phyloP scores from a whole-genome alignment of 2,329 filamentous ascomycete genomes.

The Pyrenochaeta sp. region DNA sequence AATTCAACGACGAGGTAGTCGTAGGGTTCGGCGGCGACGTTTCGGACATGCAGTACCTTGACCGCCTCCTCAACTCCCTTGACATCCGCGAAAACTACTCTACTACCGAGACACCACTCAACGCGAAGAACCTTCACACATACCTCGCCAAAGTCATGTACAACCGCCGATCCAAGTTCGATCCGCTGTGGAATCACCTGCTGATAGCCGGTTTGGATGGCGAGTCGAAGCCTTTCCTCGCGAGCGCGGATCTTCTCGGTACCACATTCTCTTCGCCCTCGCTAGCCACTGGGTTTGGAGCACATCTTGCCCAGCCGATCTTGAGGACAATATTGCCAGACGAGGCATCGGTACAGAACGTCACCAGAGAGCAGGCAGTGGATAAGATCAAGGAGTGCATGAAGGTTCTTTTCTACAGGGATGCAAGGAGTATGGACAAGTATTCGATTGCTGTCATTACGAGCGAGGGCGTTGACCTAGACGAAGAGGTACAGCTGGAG shows the following conservation, averaged over 20 bases:
- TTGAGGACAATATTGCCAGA: conserved; percentile 85
- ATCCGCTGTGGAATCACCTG: conserved; percentile 96
- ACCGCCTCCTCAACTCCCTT: conserved; percentile 87
- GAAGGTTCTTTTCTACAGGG: conserved; percentile 98
- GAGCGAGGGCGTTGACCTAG: conserved; percentile 83
- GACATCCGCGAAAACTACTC: conserved; percentile 90
- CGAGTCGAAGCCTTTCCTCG: conserved; percentile 85
- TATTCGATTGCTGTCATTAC: conserved; percentile 93
- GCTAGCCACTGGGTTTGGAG: conserved; percentile 91
- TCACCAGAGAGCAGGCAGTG: conserved; percentile 81
- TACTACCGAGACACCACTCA: conserved; percentile 66
- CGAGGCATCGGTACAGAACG: conserved; percentile 75
- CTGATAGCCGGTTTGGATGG: conserved; percentile 86
- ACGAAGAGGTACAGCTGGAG: conserved; percentile 87
- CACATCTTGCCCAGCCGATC: conserved; percentile 91
- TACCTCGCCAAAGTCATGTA: conserved; percentile 97
- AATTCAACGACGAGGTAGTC: conserved; percentile 83
- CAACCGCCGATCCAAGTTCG: conserved; percentile 91
- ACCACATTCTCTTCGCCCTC: conserved; percentile 90
- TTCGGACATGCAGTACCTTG: conserved; percentile 98
- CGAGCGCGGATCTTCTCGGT: conserved; percentile 88
- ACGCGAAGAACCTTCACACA: conserved; percentile 93
- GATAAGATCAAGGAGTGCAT: conserved; percentile 88
- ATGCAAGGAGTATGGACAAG: conserved; percentile 88
- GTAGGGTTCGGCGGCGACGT: conserved; percentile 97